A percentile compares a stretch with the other conserved stretches of the same genome.
Evolutionary conservation across 257 asterid species (phyloP).

Genomic region (Nicotiana sylvestris): DNA sequence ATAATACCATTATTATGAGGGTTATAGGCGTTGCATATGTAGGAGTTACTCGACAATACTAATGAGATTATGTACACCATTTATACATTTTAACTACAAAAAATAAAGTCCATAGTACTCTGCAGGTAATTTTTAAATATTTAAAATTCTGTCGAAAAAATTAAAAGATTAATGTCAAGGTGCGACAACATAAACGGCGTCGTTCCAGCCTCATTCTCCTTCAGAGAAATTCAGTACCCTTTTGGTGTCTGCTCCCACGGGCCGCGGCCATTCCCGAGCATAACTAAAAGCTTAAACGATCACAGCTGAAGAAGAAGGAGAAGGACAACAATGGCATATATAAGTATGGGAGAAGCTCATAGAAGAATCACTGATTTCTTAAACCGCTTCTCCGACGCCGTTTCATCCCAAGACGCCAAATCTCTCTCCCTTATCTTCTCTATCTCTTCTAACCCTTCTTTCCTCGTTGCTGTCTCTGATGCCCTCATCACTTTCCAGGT

Average conservation of each 20-base stretch:
- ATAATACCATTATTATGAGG: too few relatives aligned
- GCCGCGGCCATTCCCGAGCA: not conserved
- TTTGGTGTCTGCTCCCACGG: not conserved
- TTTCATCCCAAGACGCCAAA: constrained; percentile 68
- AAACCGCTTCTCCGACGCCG: constrained; percentile 70
- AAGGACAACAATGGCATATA: constrained; percentile 10
- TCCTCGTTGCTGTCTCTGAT: constrained; percentile 65
- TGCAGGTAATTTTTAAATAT: too few relatives aligned
- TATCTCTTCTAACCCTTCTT: constrained; percentile 56
- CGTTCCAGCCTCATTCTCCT: not conserved
- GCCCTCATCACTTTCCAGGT: constrained; percentile 92
- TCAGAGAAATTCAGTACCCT: not conserved
- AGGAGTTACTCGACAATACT: too few relatives aligned
- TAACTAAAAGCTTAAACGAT: not conserved
- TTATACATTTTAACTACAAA: too few relatives aligned
- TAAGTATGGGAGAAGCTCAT: constrained; percentile 95
- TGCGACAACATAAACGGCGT: not conserved
- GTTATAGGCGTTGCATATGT: too few relatives aligned
- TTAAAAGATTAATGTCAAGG: too few relatives aligned
- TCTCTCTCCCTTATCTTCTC: constrained; percentile 70
- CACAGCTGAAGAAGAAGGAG: not conserved
- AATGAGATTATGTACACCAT: too few relatives aligned
- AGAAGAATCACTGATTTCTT: constrained; percentile 69
- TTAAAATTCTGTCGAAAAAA: too few relatives aligned
- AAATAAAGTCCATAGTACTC: too few relatives aligned